Base-by-base conservation (phyloP, 78 protist species). In the Salpingoeca rosetta region DNA sequence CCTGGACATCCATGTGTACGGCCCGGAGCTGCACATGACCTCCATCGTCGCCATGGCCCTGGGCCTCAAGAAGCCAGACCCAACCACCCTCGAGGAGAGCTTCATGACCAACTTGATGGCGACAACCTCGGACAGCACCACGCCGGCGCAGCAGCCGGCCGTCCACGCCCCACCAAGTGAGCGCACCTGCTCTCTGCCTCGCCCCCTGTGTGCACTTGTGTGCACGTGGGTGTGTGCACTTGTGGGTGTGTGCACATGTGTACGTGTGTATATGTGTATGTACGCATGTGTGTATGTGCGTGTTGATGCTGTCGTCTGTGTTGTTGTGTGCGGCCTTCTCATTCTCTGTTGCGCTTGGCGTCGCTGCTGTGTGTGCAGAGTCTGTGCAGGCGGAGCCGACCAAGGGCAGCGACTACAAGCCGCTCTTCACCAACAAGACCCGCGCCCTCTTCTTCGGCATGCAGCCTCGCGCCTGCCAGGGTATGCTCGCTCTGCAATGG, bases 21-120 rank as follows among this genome's bases (percentile, higher is more conserved):
- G 96, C 27, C 95, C 95, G 37, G 96, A 94, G 84, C 86, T 87
- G 51, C 91, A 85, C 90, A 90, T 94, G 89, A 94, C 96, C 2
- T 84, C 87, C 80, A 91, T 94, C 44, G 94, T 92, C 73, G 87
- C 89, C 73, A 76, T 81, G 89, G 94, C 93, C 35, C 51, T 92
- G 38, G 82, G 80, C 39, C 7, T 42, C 44, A 43, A 36, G 37
- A 84, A 83, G 80, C 37, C 86, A n/a, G 26, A 27, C 39, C 51
- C 26, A 39, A 2, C 28, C 85, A 37, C 81, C 74, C 17, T 65
- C 44, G 37, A 82, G 39, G 37, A 41, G 73, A 17, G 22, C 85
- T 82, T 38, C 37, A 65, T 12, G 85, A 41, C 37, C 37, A 31
- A 28, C 82, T 42, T 80, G 42, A 40, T 80, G n/a, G 81, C 56